Evolutionary conservation across 257 asterid species (phyloP), one percentile per base, ranked within the genome.

Genomic region (Gentiana dahurica): DNA sequence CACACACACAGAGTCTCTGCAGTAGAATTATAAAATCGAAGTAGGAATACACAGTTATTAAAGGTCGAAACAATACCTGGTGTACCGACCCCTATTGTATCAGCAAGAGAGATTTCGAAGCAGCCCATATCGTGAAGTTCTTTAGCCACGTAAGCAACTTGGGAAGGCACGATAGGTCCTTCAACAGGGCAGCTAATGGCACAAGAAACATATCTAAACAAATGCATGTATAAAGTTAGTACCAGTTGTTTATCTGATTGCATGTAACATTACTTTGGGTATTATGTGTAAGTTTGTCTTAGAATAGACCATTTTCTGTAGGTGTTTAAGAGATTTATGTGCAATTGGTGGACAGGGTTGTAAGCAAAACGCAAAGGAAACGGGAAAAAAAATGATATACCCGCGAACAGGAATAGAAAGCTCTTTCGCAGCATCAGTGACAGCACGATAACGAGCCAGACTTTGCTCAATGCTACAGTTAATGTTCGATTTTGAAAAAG

Each of bases 81-180:
- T 65, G 95, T 90, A 49, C 86, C 98, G 55, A 82, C 82, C 66
- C 96, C 96, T n/a, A 78, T 73, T 53, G 98, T 87, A 75, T 90
- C 96, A 38, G 87, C 98, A 52, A 90, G 94, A 38, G 96, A 90
- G 64, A 90, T 86, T 74, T 90, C 95, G 48, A 80, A 86, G 72
- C 98, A 90, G 53, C 96, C 98, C 96, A 84, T 86, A 60, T 90
- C 81, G 54, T 87, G 90, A 70, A 90, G 98, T 67, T 87, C 94
- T 78, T 79, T 84, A 12, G 96, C 94, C 63, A 90, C 82, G 65
- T 87, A 77, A 32, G 98, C 96, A 65, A 82, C 98, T 76, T 84
- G 79, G 12, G 82, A 73, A 34, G 96, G 95, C 59, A 86, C 58
- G 60, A 90, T 66, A 38, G 69, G 71, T 68, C 98, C 95, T 75